phyloP scores from a whole-genome alignment of 495 filamentous ascomycete species.

The Xylaria curta region DNA sequence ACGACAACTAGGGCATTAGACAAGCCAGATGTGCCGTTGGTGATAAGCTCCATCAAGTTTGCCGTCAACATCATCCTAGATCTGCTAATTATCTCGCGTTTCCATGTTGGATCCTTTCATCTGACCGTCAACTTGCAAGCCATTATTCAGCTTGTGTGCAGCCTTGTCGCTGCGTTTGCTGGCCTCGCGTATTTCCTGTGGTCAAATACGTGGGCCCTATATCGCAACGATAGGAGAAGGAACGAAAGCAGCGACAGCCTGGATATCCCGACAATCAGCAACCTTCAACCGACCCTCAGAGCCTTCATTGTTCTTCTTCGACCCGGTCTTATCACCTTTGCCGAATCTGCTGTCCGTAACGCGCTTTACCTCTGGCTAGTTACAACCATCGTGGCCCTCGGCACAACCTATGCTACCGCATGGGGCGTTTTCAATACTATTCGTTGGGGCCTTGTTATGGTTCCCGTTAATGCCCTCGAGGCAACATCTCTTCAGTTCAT shows the following conservation, averaged over 20 bases:
- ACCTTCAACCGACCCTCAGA: slow-evolving; percentile 43
- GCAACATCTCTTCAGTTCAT: slow-evolving; percentile 69
- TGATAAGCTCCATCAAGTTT: slow-evolving; percentile 70
- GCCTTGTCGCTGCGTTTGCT: slow-evolving; percentile 59
- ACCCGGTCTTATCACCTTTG: slow-evolving; percentile 64
- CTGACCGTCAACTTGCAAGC: slow-evolving; percentile 71
- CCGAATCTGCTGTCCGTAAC: slow-evolving; percentile 71
- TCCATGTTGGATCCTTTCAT: slow-evolving; percentile 61
- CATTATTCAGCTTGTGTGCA: slow-evolving; percentile 65
- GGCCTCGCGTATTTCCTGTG: slow-evolving; percentile 68
- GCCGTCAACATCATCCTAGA: slow-evolving; percentile 74
- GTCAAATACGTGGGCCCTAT: slow-evolving; percentile 31
- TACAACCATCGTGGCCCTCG: slow-evolving; percentile 66
- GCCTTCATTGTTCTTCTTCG: slow-evolving; percentile 58
- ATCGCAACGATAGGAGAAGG: slow-evolving; percentile 28
- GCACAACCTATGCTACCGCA: slow-evolving; percentile 70
- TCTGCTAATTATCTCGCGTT: slow-evolving; percentile 70
- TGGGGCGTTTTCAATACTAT: slow-evolving; percentile 81
- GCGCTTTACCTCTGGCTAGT: slow-evolving; percentile 77
- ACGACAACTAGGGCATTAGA: slow-evolving; percentile 69
- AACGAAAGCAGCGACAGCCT: slow-evolving; percentile 16
- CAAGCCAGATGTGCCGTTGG: slow-evolving; percentile 72
- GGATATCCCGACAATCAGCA: not conserved
- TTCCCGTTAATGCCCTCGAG: slow-evolving; percentile 72
- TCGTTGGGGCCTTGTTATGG: slow-evolving; percentile 81